Base-by-base conservation (phyloP, 2,329 filamentous ascomycete species). In the Colletotrichum sp. region DNA sequence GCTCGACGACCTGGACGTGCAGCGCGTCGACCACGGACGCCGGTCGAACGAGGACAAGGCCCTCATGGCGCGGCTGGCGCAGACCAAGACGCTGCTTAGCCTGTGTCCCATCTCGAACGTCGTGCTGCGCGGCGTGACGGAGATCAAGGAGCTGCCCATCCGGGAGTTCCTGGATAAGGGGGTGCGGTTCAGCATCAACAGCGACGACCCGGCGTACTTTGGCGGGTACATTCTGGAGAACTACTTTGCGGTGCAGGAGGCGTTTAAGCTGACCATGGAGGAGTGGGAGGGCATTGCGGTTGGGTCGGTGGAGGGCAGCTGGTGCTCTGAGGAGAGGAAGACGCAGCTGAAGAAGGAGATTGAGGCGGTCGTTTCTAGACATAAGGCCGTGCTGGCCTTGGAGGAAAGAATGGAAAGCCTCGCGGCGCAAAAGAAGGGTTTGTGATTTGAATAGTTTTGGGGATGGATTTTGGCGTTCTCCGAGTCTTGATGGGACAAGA, bases 11-110 rank as follows among this genome's bases (percentile, higher is more conserved):
- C 88, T 95, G 59, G 86, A 88, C 26, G 91, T 92, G 57, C 86
- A 90, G 82, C 90, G 95, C 57, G 95, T 96, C 80, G 94, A 96
- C 82, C 94, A 96, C 81, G 94, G 94, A 1, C 92, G 95, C 72
- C 89, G 91, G 10, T 87, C 95, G 10, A 87, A 90, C 7, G 88
- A 93, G 59, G 92, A 95, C 77, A 83, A 87, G 0, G 86, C 83
- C 24, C 85, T 96, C 30, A 85, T 95, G 82, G 81, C 86, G 76
- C 87, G 89, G 28, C 87, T 95, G 16, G 93, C 90, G 3, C 81
- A 84, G 15, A 85, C 91, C 71, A 86, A 89, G 49, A 91, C 90
- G 24, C 80, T 96, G 81, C 83, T 77, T 15, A 73, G 57, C 15
- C 74, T 77, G 12, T 76, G 76, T 24, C 76, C 76, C 6, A 26